phyloP scores from a whole-genome alignment of 23 red algal species.

The Chondrus crispus region DNA sequence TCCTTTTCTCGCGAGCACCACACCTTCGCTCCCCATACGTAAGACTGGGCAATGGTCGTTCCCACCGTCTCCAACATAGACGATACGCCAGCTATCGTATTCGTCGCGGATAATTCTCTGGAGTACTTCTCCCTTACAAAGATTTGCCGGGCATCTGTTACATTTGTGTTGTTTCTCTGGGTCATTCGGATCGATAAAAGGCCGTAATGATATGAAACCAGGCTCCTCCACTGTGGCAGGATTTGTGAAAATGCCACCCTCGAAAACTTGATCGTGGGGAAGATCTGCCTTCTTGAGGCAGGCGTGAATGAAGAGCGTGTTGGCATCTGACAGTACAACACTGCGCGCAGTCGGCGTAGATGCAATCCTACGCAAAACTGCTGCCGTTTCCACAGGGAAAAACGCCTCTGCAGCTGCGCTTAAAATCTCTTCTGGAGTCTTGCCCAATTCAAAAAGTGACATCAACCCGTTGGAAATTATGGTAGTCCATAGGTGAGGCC shows the following conservation, averaged over 20 bases:
- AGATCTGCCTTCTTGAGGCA: neutral
- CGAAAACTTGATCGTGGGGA: neutral
- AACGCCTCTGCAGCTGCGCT: neutral
- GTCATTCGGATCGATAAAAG: neutral
- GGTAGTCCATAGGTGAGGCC: neutral
- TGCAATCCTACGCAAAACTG: neutral
- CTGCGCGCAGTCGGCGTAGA: neutral
- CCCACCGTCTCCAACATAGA: neutral
- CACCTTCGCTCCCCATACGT: neutral
- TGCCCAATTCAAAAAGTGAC: neutral
- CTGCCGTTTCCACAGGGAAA: neutral
- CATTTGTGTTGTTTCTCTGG: neutral
- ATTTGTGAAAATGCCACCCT: neutral
- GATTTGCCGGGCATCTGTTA: neutral
- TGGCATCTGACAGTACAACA: slow-evolving; percentile 1
- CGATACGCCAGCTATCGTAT: neutral
- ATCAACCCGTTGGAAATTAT: neutral
- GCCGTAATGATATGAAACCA: neutral
- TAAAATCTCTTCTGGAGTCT: neutral
- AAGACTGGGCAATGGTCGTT: neutral
- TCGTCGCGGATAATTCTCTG: neutral
- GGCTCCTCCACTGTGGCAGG: neutral
- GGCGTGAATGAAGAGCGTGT: neutral
- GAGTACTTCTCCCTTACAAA: neutral
- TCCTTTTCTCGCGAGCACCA: neutral